Evolutionary conservation across 495 filamentous ascomycete species (phyloP).

Genomic region (Neurospora hispaniola): DNA sequence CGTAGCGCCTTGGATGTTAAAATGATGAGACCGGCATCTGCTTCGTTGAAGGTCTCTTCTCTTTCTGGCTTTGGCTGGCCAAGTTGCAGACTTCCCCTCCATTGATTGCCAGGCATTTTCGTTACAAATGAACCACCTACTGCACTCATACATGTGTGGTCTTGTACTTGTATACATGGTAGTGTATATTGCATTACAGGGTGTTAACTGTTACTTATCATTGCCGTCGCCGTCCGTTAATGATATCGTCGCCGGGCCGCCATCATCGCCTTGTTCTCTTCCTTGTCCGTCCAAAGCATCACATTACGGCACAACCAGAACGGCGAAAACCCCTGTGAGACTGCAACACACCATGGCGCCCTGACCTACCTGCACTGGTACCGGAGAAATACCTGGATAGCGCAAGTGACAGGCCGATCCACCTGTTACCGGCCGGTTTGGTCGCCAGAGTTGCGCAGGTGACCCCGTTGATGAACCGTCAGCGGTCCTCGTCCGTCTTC

Average conservation of each 20-base stretch:
- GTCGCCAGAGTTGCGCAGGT: background rate
- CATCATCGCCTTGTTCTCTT: background rate
- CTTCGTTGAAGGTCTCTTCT: background rate
- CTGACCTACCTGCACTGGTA: constrained; percentile 13
- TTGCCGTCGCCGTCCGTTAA: background rate
- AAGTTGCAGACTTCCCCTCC: background rate
- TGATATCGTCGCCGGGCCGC: background rate
- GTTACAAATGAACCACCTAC: too few species aligned
- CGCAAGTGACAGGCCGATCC: constrained; percentile 15
- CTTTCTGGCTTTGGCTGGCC: background rate
- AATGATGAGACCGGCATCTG: background rate
- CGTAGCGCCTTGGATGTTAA: background rate
- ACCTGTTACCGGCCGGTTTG: background rate
- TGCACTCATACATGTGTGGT: too few species aligned
- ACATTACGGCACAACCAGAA: background rate
- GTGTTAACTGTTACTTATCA: background rate
- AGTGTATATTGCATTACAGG: background rate
- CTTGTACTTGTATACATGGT: too few species aligned
- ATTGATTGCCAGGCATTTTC: too few species aligned
- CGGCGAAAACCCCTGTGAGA: background rate
- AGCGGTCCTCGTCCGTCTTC: background rate
- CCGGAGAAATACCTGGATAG: constrained; percentile 17
- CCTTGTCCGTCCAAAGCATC: background rate
- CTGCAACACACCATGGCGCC: background rate
- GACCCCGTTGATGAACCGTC: background rate